Conservation (phyloP, 345 rosid genomes). For the Rubroshorea leprosula region DNA sequence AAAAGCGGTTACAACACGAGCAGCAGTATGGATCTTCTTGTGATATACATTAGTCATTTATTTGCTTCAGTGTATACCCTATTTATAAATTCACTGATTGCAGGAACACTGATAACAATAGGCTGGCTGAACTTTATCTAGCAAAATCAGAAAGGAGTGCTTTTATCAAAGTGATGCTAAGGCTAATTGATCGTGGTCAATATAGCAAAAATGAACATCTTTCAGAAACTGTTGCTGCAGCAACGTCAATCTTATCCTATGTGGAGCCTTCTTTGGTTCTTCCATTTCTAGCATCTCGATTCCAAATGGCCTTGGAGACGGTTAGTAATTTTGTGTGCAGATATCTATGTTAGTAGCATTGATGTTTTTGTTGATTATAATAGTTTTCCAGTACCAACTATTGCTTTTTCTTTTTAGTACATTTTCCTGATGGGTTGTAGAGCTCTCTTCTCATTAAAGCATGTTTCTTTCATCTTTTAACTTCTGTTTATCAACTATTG, state of each 20-base stretch:
- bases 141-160: constrained; percentile 66
- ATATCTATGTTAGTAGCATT: not conserved
- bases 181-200: constrained; percentile 94
- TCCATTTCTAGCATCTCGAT: constrained; percentile 91
- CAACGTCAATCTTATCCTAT: constrained; percentile 86
- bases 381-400: not conserved
- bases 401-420: not conserved
- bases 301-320: constrained; percentile 98
- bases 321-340: constrained; percentile 40
- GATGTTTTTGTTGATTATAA: not conserved
- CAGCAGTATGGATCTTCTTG: constrained; percentile 59
- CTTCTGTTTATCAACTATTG: constrained; percentile 32
- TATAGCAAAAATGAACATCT: constrained; percentile 97
- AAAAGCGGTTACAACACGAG: constrained; percentile 82
- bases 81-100: constrained; percentile 20
- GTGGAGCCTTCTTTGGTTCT: constrained; percentile 95
- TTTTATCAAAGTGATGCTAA: constrained; percentile 70
- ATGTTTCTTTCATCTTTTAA: constrained; percentile 28
- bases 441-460: constrained; percentile 4
- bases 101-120: constrained; percentile 44
- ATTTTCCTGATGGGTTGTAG: not conserved
- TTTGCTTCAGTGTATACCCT: constrained; percentile 24
- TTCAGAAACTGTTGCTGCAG: constrained; percentile 95
- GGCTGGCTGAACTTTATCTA: constrained; percentile 38
- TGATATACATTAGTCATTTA: constrained; percentile 5